A percentile compares a stretch with the other conserved stretches of the same genome.
These are phyloP conservation scores for Trichothecium sympodiale DNA, from an alignment of 2,329 filamentous ascomycete genomes.

Conservation along the genomic window DNA sequence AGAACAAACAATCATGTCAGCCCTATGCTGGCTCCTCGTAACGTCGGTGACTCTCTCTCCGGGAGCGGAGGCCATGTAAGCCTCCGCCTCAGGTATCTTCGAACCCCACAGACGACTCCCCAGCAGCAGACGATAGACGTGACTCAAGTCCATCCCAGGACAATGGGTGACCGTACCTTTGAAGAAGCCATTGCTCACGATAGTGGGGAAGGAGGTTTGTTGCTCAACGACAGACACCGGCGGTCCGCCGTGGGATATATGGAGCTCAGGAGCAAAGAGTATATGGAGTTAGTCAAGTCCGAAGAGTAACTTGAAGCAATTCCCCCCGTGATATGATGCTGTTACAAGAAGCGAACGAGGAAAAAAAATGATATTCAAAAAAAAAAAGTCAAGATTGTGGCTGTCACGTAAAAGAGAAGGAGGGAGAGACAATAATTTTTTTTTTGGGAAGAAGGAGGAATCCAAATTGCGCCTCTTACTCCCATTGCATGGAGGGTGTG, in stretches of 20 bases:
- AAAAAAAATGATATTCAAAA: slow-evolving; percentile 3
- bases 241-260: slow-evolving; percentile 1
- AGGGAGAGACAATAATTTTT: slow-evolving; percentile 7
- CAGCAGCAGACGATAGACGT: slow-evolving; percentile 14
- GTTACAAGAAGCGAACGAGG: background rate
- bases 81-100: slow-evolving; percentile 16
- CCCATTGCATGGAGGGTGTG: background rate
- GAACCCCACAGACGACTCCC: background rate
- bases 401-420: slow-evolving; percentile 2
- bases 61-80: slow-evolving; percentile 8
- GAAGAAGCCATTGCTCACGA: slow-evolving; percentile 48
- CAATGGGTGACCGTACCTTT: slow-evolving; percentile 34
- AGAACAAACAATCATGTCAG: background rate
- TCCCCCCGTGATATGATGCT: background rate
- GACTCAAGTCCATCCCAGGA: slow-evolving; percentile 2
- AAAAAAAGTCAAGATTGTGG: slow-evolving; percentile 2
- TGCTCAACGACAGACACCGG: slow-evolving; percentile 8
- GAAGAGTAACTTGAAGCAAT: too few species aligned
- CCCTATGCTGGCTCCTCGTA: slow-evolving; percentile 2
- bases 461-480: background rate
- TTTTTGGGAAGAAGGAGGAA: slow-evolving; percentile 3
- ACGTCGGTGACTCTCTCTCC: too few species aligned
- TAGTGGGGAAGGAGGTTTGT: slow-evolving; percentile 11
- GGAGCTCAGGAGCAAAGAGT: slow-evolving; percentile 3
- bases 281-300: background rate